Percentiles rank a stretch among this genome's conserved stretches.
phyloP scores from a whole-genome alignment of 352 stramenopile genomes.

The Pythium aquatile region DNA sequence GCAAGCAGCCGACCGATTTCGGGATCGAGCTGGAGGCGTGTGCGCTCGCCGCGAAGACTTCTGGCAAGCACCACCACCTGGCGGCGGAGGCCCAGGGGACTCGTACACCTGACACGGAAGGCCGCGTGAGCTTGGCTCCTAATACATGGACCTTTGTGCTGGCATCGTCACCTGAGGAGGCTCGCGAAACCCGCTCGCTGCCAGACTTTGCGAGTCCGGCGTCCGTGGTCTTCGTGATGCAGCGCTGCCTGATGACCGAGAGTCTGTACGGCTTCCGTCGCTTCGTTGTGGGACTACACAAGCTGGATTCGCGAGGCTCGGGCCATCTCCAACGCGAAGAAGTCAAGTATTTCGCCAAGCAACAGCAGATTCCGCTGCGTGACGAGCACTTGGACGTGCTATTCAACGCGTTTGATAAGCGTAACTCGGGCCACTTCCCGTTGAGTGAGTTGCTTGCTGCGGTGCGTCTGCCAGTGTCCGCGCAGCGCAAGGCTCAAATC shows the following conservation, averaged over 20 bases:
- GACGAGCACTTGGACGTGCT: constrained; percentile 77
- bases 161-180: constrained; percentile 34
- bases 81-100: constrained; percentile 50
- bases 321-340: constrained; percentile 67
- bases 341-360: constrained; percentile 57
- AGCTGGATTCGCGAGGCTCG: constrained; percentile 42
- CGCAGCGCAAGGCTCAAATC: constrained; percentile 38
- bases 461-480: constrained; percentile 39
- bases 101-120: constrained; percentile 72
- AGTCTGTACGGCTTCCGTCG: constrained; percentile 65
- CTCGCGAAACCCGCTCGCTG: constrained; percentile 43
- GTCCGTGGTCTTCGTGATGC: constrained; percentile 48
- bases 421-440: constrained; percentile 60
- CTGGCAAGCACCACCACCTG: constrained; percentile 74
- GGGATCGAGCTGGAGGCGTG: constrained; percentile 78
- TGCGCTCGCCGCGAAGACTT: constrained; percentile 36
- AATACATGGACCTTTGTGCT: constrained; percentile 78
- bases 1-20: constrained; percentile 76
- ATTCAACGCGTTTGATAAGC: constrained; percentile 70
- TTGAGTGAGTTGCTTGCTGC: constrained; percentile 40
- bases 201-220: constrained; percentile 40
- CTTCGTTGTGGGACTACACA: constrained; percentile 42
- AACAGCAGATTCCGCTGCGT: constrained; percentile 51
- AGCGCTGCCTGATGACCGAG: constrained; percentile 48
- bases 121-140: constrained; percentile 32